phyloP scores from a whole-genome alignment of 495 filamentous ascomycete species.

The Halenospora varia region DNA sequence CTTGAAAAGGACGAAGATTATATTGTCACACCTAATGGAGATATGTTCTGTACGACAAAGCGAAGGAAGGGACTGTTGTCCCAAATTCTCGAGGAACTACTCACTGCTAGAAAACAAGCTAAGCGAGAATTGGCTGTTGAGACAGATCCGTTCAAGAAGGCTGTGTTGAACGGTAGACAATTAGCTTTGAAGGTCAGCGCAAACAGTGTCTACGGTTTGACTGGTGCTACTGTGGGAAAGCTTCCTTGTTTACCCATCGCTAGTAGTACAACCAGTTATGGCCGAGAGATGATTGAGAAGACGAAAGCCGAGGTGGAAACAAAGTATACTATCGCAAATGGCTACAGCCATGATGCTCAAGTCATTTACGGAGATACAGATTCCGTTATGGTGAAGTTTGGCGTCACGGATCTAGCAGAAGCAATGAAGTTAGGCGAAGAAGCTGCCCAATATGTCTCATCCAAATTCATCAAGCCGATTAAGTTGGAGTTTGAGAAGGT shows the following conservation, averaged over 20 bases:
- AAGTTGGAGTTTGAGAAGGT: constrained; percentile 99
- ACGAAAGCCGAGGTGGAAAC: constrained; percentile 91
- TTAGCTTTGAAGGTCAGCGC: constrained; percentile 94
- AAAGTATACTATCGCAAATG: constrained; percentile 86
- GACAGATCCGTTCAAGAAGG: constrained; percentile 95
- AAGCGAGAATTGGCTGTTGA: constrained; percentile 88
- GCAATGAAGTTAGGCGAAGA: constrained; percentile 95
- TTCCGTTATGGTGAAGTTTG: constrained; percentile 99
- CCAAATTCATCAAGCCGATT: constrained; percentile 91
- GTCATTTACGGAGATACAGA: constrained; percentile 99
- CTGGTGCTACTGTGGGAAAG: constrained; percentile 93
- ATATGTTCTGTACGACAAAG: constrained; percentile 86
- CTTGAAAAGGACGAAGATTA: constrained; percentile 89
- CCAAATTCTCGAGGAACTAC: constrained; percentile 90
- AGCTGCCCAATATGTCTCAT: constrained; percentile 79
- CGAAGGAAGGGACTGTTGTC: constrained; percentile 88
- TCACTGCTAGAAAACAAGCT: constrained; percentile 85
- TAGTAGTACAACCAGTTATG: constrained; percentile 92
- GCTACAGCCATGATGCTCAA: constrained; percentile 87
- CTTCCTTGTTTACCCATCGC: constrained; percentile 93
- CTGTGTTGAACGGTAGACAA: constrained; percentile 95
- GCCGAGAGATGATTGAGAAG: constrained; percentile 97
- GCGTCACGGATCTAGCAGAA: constrained; percentile 73
- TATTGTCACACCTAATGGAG: constrained; percentile 89
- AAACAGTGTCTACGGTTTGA: constrained; percentile 97